These are phyloP conservation scores for Yamagishiella unicocca DNA, from an alignment of 139 green algal genomes.

Conservation along the genomic window DNA sequence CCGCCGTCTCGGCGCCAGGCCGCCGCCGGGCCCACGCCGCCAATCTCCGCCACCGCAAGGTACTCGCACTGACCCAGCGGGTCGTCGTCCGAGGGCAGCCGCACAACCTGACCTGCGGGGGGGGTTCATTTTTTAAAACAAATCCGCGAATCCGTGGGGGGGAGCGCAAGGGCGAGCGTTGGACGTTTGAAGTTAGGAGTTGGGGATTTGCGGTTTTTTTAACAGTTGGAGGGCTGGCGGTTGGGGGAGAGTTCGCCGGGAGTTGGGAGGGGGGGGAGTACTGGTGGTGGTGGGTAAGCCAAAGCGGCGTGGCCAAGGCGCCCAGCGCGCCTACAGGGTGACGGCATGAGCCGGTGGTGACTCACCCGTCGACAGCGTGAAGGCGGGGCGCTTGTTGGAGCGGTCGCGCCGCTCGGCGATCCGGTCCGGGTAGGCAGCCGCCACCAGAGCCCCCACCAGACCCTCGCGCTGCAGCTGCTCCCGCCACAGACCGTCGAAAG, in stretches of 20 bases:
- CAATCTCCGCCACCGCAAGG: constrained; percentile 59
- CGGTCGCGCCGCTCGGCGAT: constrained; percentile 55
- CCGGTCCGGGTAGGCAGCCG: constrained; percentile 74
- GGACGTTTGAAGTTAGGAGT: no score
- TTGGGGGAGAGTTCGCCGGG: no score
- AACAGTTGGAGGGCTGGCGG: no score
- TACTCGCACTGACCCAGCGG: constrained; percentile 24
- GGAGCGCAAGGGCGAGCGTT: no score
- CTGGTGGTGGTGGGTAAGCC: no score
- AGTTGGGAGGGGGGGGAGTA: no score
- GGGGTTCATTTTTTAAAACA: no score
- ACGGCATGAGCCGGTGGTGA: no score
- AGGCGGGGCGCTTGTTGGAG: neutral
- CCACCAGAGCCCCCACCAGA: constrained; percentile 65
- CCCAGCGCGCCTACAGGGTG: no score
- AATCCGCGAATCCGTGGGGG: no score
- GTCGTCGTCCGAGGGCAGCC: constrained; percentile 22
- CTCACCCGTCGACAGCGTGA: constrained; percentile 25
- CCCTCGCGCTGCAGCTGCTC: constrained; percentile 47
- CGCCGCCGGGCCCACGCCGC: constrained; percentile 26
- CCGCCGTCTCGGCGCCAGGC: constrained; percentile 25
- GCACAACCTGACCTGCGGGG: constrained; percentile 20
- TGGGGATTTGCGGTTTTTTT: no score
- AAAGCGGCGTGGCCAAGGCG: no score
- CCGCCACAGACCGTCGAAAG: neutral